Evolutionary conservation across 768 basidiomycete genomes (phyloP), one percentile per base, ranked within the genome.

Genomic region (Pleurotus djamor): DNA sequence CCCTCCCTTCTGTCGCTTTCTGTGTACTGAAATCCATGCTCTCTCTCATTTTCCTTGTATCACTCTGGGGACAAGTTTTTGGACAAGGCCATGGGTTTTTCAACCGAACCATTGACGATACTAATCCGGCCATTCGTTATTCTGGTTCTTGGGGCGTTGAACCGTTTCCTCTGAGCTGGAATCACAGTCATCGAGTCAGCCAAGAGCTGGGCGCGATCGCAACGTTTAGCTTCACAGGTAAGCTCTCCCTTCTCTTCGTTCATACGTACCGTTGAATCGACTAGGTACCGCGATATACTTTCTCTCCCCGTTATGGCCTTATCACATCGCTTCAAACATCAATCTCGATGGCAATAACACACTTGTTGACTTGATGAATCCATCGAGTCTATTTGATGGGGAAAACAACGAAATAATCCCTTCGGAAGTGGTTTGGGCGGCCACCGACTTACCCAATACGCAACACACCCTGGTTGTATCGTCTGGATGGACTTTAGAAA

Each of bases 241-340:
- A 5, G 60, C 35, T 38, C 59, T 21, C 44, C 45, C 37, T 16
- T 3, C 34, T 13, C 14, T 43, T 10, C 5, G 28, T 45, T n/a
- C 12, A 33, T 17, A 48, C 44, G 17, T 28, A 14, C 51, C 47
- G 32, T 13, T 34, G 5, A 13, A 17, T 13, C 5, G 33, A 28
- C 21, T 47, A 64, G 63, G 63, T 17, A 56, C 60, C 12, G 63
- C 63, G 9, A 48, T 64, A 4, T 64, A 62, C 50, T 60, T 50
- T 35, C 6, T 60, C 44, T 62, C 61, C n/a, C 32, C 63, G 9
- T 13, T 57, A 21, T 64, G 63, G 63, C 63, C 63, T 9, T 64
- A 64, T 36, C 43, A 41, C 14, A 59, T 64, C 41, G 56, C 56
- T 35, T 38, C 54, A 10, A 48, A 43, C 13, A n/a, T 62, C 13